Base-by-base conservation (phyloP, 805 yeast genomes). In the Monosporozyma unispora region DNA sequence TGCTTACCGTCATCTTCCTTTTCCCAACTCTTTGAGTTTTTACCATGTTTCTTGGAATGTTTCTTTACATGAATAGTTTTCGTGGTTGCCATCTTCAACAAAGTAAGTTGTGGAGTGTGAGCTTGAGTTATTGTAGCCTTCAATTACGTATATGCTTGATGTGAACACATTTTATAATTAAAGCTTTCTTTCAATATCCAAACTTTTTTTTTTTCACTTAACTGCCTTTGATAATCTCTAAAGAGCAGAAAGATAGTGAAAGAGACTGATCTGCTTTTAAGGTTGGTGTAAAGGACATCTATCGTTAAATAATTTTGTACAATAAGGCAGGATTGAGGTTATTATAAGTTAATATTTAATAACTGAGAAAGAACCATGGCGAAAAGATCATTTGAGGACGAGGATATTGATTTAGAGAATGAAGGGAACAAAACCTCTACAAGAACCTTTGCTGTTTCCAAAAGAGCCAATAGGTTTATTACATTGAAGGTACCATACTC, bases 1-100 rank as follows among this genome's bases (percentile, higher is more conserved):
- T 65, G 68, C n/a, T 47, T 31, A 18, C 21, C 25, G 3, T 40
- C 44, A n/a, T 38, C 27, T 22, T 45, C 27, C 28, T 25, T 21
- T 28, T 39, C 39, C 23, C 12, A 39, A 39, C 12, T 39, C 16
- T 39, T 21, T 10, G 41, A 38, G 14, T 11, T 39, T 8, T 39
- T 39, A 19, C 25, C 42, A 39, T 21, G 42, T 39, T 22, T 39
- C 42, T 39, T 39, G 25, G 27, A 7, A 14, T 4, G n/a, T 21
- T 39, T 39, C 16, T 21, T 21, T 9, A 27, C 27, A 21, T 9
- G 16, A 4, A 22, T 18, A 35, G 22, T 35, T 8, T 35, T 35
- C 11, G 39, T 3, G 7, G 22, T 2, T 16, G 39, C 39, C 39
- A 35, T 35, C 14, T 31, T 31, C 35, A 12, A 31, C 14, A n/a